Evolutionary conservation across 2,329 filamentous ascomycete genomes (phyloP), one percentile per base, ranked within the genome.

Genomic region (Apiospora marii): DNA sequence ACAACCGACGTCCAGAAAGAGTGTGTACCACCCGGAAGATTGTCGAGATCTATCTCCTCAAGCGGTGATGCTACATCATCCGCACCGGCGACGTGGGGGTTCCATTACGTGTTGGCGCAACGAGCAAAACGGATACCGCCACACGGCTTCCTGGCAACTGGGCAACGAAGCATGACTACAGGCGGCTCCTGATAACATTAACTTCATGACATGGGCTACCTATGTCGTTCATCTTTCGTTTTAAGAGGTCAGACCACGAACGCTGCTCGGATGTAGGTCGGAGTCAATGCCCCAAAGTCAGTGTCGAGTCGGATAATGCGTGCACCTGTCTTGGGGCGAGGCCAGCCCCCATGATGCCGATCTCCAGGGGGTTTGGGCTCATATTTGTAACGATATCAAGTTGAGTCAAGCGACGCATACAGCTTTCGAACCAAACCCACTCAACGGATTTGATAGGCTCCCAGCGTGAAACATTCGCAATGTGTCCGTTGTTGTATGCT

Each of bases 31-130:
- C 22, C 58, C 58, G 34, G 58, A 64, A 64, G 58, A 64, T 64
- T 64, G 58, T 64, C 58, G 58, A 64, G 58, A 64, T 64, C 58
- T 64, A 64, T 64, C 58, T 41, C 58, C 58, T 64, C 30, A 41
- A 64, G 30, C 41, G 58, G 19, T 30, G 58, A 64, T 64, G 34
- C 30, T 64, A 64, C 58, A 64, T 64, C 58, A 64, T 41, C n/a
- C 58, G 58, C 58, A 41, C 30, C 58, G 34, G 34, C 58, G 10
- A 64, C 58, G 58, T 64, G 58, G 58, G 58, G 58, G 58, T 41
- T n/a, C 10, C 34, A 41, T 64, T 64, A 64, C 58, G 58, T 64
- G 58, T 64, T 64, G 58, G 58, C 34, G 58, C 22, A 64, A 64
- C n/a, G 30, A 64, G 34, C 58, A 64, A 41, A 64, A 41, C 34